Conservation (phyloP, 345 rosid genomes). For the Schrenkiella parvula region DNA sequence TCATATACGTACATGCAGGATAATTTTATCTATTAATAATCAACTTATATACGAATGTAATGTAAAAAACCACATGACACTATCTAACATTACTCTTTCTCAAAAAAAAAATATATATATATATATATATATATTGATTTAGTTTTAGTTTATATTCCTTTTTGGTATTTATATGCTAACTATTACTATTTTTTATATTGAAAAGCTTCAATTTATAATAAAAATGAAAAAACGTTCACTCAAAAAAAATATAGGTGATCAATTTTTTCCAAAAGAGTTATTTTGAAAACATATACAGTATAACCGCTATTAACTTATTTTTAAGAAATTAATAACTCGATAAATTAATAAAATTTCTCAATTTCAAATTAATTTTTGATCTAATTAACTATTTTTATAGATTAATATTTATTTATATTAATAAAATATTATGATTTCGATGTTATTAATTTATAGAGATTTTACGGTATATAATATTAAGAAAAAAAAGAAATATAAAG, state of each 20-base stretch:
- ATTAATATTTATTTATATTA: too few relatives aligned
- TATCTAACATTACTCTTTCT: too few relatives aligned
- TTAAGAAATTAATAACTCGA: too few relatives aligned
- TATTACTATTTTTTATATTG: not conserved
- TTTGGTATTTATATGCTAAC: not conserved
- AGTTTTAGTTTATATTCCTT: not conserved
- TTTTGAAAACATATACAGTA: not conserved
- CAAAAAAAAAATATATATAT: too few relatives aligned
- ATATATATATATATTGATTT: not conserved
- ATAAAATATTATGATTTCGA: too few relatives aligned
- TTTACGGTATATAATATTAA: too few relatives aligned
- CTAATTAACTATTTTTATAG: too few relatives aligned
- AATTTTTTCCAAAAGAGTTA: not conserved
- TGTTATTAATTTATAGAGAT: too few relatives aligned
- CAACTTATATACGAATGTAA: not conserved
- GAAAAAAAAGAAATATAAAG: not conserved
- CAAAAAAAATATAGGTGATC: not conserved
- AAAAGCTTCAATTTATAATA: not conserved
- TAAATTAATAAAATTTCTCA: too few relatives aligned
- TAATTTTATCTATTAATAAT: not conserved
- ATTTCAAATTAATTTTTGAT: too few relatives aligned
- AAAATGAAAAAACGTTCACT: not conserved
- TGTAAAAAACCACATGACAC: not conserved
- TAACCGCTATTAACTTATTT: too few relatives aligned
- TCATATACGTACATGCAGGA: not conserved